phyloP scores from a whole-genome alignment of 495 filamentous ascomycete genomes.

The Penicillium cosmopolitanum region DNA sequence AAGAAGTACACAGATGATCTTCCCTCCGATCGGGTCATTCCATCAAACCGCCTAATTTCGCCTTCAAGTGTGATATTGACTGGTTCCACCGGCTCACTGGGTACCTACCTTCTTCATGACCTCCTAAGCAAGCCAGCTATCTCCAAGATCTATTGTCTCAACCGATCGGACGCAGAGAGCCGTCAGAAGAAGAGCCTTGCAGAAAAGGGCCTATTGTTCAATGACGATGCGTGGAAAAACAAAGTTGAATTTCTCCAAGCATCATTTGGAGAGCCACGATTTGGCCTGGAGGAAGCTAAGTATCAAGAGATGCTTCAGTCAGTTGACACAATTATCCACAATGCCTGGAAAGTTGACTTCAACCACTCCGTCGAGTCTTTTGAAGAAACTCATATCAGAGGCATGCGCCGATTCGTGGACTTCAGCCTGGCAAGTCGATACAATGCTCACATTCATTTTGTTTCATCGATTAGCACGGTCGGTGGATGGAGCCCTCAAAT shows the following conservation, averaged over 20 bases:
- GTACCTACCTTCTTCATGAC: slow-evolving; percentile 57
- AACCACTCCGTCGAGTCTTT: slow-evolving; percentile 60
- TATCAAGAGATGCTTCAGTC: slow-evolving; percentile 46
- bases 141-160: slow-evolving; percentile 58
- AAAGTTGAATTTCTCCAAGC: slow-evolving; percentile 52
- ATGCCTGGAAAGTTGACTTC: slow-evolving; percentile 69
- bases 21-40: slow-evolving; percentile 19
- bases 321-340: slow-evolving; percentile 61
- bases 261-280: slow-evolving; percentile 49
- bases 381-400: slow-evolving; percentile 55
- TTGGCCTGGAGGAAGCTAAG: slow-evolving; percentile 46
- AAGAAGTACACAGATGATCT: slow-evolving; percentile 29
- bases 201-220: slow-evolving; percentile 24
- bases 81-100: slow-evolving; percentile 61
- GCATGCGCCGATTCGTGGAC: slow-evolving; percentile 56
- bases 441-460: slow-evolving; percentile 56
- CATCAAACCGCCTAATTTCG: background rate
- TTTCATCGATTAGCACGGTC: slow-evolving; percentile 57
- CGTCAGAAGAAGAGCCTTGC: slow-evolving; percentile 26
- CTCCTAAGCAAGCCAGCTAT: slow-evolving; percentile 43
- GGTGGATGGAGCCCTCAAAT: slow-evolving; percentile 35
- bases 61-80: slow-evolving; percentile 49
- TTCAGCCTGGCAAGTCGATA: slow-evolving; percentile 50
- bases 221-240: slow-evolving; percentile 15
- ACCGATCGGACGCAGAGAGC: slow-evolving; percentile 41